Evolutionary conservation across 352 stramenopile genomes (phyloP), one percentile per base, ranked within the genome.

Genomic region (Blastocystis sp.): DNA sequence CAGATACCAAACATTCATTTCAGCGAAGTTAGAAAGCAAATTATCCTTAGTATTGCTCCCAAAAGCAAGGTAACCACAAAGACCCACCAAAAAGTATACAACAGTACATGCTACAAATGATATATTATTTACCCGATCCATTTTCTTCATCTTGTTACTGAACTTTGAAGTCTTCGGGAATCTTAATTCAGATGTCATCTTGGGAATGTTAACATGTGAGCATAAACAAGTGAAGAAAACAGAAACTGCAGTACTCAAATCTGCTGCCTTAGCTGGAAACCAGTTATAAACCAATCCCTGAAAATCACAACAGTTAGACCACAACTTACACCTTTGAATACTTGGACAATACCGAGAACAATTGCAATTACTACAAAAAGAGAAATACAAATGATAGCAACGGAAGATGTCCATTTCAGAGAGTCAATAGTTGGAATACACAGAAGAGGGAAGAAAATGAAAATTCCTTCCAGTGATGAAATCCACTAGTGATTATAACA

Each of bases 141-240:
- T 77, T 19, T 77, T 77, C 33, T 77, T 77, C 4, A n/a, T 42
- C 64, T 77, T 77, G 35, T 56, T 75, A 40, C 15, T 9, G 33
- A 77, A 77, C 1, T 13, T 6, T 22, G n/a, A 22, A 19, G n/a
- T 57, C 57, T 64, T 35, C 4, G 64, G 64, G 5, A 77, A 37
- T 51, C 40, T 77, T 35, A 77, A 30, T 48, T 77, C 64, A n/a
- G 64, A 5, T 24, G 64, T 77, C 64, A 77, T 77, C 64, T 77
- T 77, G 0, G 64, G 64, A 13, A 77, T 77, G 35, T 77, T 77
- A 27, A 77, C 64, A 35, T 77, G 64, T 24, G 30, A 77, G 19
- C 64, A 77, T 11, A 77, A 22, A 5, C 30, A 77, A 13, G 64
- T 77, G 64, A 77, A 77, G 64, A 77, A 77, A 4, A 77, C 64